Evolutionary conservation across 1,284 basidiomycete genomes (phyloP).

Genomic region (Phenoliferia sp.): DNA sequence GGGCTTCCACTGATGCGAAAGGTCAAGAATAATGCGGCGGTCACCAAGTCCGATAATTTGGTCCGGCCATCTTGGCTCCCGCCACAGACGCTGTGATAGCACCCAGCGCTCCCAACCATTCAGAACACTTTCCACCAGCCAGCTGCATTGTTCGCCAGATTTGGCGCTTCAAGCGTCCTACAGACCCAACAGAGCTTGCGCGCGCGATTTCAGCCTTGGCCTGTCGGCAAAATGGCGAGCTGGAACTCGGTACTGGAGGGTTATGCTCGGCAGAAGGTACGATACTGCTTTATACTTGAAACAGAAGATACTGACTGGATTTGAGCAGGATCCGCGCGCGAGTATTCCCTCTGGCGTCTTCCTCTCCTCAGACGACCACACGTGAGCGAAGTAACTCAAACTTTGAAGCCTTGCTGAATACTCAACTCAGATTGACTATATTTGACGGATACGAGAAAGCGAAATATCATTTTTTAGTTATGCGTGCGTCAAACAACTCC

Average conservation of each 20-base stretch:
- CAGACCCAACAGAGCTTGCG: not conserved
- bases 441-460: slow-evolving; percentile 79
- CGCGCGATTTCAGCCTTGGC: slow-evolving; percentile 26
- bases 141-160: not conserved
- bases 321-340: slow-evolving; percentile 50
- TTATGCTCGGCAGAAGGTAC: slow-evolving; percentile 57
- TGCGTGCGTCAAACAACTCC: slow-evolving; percentile 15
- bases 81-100: too few relatives aligned
- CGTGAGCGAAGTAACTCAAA: slow-evolving; percentile 5
- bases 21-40: too few relatives aligned
- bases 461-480: slow-evolving; percentile 23
- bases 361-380: slow-evolving; percentile 55
- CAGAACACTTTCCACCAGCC: too few relatives aligned
- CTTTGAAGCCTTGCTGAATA: not conserved
- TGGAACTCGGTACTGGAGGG: slow-evolving; percentile 52
- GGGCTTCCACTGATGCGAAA: too few relatives aligned
- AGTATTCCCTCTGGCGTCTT: slow-evolving; percentile 57
- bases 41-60: too few relatives aligned
- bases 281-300: too few relatives aligned
- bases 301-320: too few relatives aligned
- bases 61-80: too few relatives aligned
- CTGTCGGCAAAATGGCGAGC: not conserved
- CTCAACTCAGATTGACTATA: slow-evolving; percentile 56
- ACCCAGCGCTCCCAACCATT: too few relatives aligned
- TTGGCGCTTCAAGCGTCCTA: not conserved